A percentile compares a stretch with the other conserved stretches of the same genome.
These are phyloP conservation scores for Hanseniaspora sp. DNA, from an alignment of 1,139 yeast genomes.

Conservation along the genomic window DNA sequence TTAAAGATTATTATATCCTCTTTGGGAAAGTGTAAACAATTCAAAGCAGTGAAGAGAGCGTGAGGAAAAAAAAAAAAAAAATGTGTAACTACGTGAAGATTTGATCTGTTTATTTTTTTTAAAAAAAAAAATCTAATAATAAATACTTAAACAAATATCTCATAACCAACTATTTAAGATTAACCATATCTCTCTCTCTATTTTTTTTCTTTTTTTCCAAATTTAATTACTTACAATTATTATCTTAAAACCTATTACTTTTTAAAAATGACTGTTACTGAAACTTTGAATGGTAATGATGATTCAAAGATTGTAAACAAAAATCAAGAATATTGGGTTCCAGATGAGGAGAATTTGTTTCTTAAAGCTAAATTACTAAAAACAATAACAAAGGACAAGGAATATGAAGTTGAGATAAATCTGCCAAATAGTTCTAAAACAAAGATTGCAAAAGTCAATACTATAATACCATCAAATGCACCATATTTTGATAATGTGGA, in stretches of 20 bases:
- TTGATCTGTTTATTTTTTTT: no score
- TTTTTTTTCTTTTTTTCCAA: no score
- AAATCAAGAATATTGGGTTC: conserved; percentile 45
- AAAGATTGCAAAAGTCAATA: background rate
- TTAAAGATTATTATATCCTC: background rate
- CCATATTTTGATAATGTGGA: conserved; percentile 82
- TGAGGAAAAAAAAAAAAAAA: background rate
- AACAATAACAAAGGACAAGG: conserved; percentile 20
- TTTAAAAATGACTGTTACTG: background rate
- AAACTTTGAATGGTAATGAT: background rate
- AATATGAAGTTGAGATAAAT: conserved; percentile 20
- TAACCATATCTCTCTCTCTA: no score
- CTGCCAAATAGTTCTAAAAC: conserved; percentile 4
- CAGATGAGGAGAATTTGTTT: conserved; percentile 55
- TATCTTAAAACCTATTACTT: no score
- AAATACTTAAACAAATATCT: no score
- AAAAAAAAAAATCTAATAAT: no score
- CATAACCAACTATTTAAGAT: no score
- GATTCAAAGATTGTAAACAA: background rate
- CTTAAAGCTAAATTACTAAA: conserved; percentile 51
- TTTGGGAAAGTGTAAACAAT: background rate
- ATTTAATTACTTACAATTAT: no score
- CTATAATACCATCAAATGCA: conserved; percentile 56
- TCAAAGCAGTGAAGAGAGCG: background rate
- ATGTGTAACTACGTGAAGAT: background rate